phyloP scores from a whole-genome alignment of 1,284 basidiomycete genomes.

The Rhodotorula sp. region DNA sequence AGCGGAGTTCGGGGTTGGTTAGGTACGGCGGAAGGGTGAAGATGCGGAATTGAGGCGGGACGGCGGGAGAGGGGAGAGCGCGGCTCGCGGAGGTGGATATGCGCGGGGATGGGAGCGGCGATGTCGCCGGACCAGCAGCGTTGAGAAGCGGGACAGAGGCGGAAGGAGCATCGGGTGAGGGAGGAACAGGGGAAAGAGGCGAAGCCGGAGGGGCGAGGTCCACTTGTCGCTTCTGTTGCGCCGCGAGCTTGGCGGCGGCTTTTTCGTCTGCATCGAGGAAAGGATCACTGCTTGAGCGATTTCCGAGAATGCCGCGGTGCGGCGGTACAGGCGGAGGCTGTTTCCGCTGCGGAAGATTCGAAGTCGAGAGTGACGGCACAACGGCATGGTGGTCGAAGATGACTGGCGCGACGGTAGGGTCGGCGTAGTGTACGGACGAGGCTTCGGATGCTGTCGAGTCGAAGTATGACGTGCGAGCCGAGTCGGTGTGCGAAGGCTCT shows the following conservation, averaged over 20 bases:
- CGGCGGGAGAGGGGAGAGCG: slow-evolving; percentile 2
- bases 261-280: slow-evolving; percentile 26
- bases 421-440: neutral
- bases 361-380: neutral
- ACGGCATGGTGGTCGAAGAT: neutral
- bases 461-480: slow-evolving; percentile 1
- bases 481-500: slow-evolving; percentile 11
- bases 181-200: neutral
- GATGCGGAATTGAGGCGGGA: slow-evolving; percentile 24
- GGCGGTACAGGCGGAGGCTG: slow-evolving; percentile 24
- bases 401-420: neutral
- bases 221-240: neutral
- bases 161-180: neutral
- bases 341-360: neutral
- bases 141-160: neutral
- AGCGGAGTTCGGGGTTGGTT: slow-evolving; percentile 33
- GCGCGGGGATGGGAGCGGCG: neutral
- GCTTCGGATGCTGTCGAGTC: neutral
- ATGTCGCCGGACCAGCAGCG: neutral
- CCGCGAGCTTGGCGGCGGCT: neutral
- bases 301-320: slow-evolving; percentile 16
- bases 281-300: slow-evolving; percentile 24
- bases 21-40: slow-evolving; percentile 39
- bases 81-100: neutral
- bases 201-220: neutral